A percentile compares a stretch with the other conserved stretches of the same genome.
phyloP scores from a whole-genome alignment of 2,329 filamentous ascomycete species.

The Bisporella sp. region DNA sequence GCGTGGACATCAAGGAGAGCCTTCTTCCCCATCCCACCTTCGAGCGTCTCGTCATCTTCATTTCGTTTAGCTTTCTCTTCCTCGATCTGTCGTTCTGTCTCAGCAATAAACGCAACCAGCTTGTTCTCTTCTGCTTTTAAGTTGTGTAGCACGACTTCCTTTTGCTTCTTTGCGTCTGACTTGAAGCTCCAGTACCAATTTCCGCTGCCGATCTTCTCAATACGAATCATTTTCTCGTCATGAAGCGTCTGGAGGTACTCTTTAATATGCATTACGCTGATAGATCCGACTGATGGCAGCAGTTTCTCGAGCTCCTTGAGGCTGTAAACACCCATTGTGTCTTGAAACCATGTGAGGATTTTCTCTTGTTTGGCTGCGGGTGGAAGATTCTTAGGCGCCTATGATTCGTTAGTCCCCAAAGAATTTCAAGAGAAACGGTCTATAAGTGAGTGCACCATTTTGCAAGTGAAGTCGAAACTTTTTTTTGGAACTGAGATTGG shows the following conservation, averaged over 20 bases:
- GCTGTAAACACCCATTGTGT: slow-evolving; percentile 53
- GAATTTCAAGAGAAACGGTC: no score
- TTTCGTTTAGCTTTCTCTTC: slow-evolving; percentile 29
- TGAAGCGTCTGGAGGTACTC: slow-evolving; percentile 56
- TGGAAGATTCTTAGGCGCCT: slow-evolving; percentile 29
- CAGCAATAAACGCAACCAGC: slow-evolving; percentile 24
- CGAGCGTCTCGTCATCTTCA: slow-evolving; percentile 26
- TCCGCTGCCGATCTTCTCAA: slow-evolving; percentile 64
- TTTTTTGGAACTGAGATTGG: no score
- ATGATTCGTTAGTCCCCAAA: not conserved
- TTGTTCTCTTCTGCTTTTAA: slow-evolving; percentile 30
- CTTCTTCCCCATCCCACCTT: slow-evolving; percentile 20
- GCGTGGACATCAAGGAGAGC: slow-evolving; percentile 21
- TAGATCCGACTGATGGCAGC: slow-evolving; percentile 52
- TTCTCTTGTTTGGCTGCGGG: slow-evolving; percentile 50
- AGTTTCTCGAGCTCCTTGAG: slow-evolving; percentile 63
- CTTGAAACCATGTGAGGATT: slow-evolving; percentile 52
- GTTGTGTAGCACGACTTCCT: slow-evolving; percentile 30
- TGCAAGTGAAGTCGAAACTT: no score
- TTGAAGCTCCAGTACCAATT: slow-evolving; percentile 69
- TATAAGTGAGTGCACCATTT: no score
- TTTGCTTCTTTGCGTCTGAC: slow-evolving; percentile 45
- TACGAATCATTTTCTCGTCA: slow-evolving; percentile 54
- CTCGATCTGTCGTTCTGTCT: slow-evolving; percentile 28
- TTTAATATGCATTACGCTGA: slow-evolving; percentile 61